phyloP scores from a whole-genome alignment of 257 asterid genomes.

The Penstemon newberryi region DNA sequence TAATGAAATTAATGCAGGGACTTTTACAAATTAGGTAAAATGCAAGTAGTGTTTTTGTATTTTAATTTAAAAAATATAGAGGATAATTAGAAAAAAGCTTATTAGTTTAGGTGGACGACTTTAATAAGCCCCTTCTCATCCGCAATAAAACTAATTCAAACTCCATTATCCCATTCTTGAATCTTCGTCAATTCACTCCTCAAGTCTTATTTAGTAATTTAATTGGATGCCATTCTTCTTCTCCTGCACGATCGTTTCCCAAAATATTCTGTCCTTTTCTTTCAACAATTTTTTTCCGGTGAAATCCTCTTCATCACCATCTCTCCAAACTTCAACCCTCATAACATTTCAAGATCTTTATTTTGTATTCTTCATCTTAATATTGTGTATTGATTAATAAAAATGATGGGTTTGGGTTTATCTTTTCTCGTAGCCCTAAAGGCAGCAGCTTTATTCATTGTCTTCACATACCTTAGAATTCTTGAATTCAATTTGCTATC shows the following conservation, averaged over 20 bases:
- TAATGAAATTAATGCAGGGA: too few relatives aligned
- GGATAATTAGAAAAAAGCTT: too few relatives aligned
- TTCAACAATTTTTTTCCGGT: neutral
- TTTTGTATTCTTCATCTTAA: neutral
- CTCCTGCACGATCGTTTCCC: neutral
- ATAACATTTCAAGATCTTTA: neutral
- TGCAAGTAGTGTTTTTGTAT: too few relatives aligned
- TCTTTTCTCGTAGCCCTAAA: slow-evolving; percentile 70
- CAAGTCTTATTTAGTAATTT: neutral
- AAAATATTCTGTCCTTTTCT: neutral
- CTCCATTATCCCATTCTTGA: slow-evolving; percentile 4
- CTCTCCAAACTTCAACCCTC: neutral
- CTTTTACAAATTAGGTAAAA: too few relatives aligned
- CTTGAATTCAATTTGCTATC: slow-evolving; percentile 53
- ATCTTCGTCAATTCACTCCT: neutral
- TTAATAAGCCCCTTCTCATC: too few relatives aligned
- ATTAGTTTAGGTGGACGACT: too few relatives aligned
- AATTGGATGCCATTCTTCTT: neutral
- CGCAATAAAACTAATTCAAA: too few relatives aligned
- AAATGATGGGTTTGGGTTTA: slow-evolving; percentile 67
- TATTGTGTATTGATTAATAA: slow-evolving; percentile 12
- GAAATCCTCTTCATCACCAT: neutral
- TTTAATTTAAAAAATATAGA: too few relatives aligned
- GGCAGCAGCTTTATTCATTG: slow-evolving; percentile 52
- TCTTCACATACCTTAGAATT: slow-evolving; percentile 50